Conservation (phyloP, 495 filamentous ascomycete genomes). For the Aspergillus carlsbadensis region DNA sequence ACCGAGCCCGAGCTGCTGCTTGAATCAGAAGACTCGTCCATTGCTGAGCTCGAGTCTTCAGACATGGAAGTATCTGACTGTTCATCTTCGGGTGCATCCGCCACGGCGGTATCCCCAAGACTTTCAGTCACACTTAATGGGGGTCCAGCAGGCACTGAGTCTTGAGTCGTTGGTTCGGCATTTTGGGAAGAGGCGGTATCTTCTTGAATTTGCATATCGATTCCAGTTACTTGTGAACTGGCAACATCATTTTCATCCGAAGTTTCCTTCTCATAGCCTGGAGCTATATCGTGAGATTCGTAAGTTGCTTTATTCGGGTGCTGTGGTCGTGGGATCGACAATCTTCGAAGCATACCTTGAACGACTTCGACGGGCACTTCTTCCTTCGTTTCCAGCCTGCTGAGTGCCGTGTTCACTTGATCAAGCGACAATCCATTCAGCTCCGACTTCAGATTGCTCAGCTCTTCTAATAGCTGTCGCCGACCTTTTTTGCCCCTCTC, state of each 20-base stretch:
- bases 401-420: slow-evolving; percentile 40
- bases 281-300: slow-evolving; percentile 4
- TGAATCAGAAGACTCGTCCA: slow-evolving; percentile 41
- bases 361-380: slow-evolving; percentile 21
- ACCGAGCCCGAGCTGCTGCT: slow-evolving; percentile 20
- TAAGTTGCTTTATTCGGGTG: slow-evolving; percentile 4
- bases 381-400: slow-evolving; percentile 26
- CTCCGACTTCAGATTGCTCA: slow-evolving; percentile 51
- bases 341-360: slow-evolving; percentile 26
- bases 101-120: background rate
- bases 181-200: background rate
- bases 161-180: background rate
- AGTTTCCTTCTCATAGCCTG: background rate
- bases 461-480: slow-evolving; percentile 51
- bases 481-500: slow-evolving; percentile 41
- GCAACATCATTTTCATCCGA: background rate
- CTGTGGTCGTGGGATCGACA: background rate
- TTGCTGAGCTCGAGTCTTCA: slow-evolving; percentile 38
- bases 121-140: background rate
- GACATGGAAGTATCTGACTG: slow-evolving; percentile 20
- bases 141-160: background rate
- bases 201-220: background rate
- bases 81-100: background rate
- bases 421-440: slow-evolving; percentile 41
- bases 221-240: background rate